Percentiles rank a stretch among this genome's conserved stretches.
These are phyloP conservation scores for Botrytis fabae DNA, from an alignment of 2,329 filamentous ascomycete genomes.

Conservation along the genomic window DNA sequence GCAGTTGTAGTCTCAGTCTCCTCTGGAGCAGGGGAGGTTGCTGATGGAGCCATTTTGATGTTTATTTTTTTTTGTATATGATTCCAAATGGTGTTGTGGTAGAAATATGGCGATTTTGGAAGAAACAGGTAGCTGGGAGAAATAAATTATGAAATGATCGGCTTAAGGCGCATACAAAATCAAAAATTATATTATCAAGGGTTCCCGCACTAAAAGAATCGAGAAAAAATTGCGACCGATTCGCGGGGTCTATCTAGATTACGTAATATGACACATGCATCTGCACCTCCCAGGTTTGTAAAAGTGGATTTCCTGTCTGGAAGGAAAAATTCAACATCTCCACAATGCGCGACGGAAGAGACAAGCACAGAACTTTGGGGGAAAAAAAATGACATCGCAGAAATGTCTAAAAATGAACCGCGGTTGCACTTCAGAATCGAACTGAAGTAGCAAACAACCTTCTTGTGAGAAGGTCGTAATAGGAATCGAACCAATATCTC, in stretches of 20 bases:
- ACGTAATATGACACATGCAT: slow-evolving; percentile 5
- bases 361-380: background rate
- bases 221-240: slow-evolving; percentile 8
- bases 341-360: background rate
- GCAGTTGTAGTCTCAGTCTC: slow-evolving; percentile 32
- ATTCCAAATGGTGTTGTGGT: background rate
- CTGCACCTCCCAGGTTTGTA: background rate
- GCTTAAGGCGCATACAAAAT: background rate
- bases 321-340: background rate
- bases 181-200: background rate
- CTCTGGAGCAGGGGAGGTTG: slow-evolving; percentile 34
- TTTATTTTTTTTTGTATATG: background rate
- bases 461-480: slow-evolving; percentile 15
- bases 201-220: background rate
- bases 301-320: background rate
- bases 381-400: background rate
- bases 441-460: slow-evolving; percentile 17
- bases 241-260: slow-evolving; percentile 5
- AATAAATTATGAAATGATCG: background rate
- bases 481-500: slow-evolving; percentile 30
- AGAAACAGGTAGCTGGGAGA: background rate
- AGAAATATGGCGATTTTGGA: background rate
- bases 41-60: slow-evolving; percentile 40
- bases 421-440: background rate
- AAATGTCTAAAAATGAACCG: background rate